A percentile compares a stretch with the other conserved stretches of the same genome.
Conservation (phyloP, 1,284 basidiomycete species). For the Trichosporon sp. region DNA sequence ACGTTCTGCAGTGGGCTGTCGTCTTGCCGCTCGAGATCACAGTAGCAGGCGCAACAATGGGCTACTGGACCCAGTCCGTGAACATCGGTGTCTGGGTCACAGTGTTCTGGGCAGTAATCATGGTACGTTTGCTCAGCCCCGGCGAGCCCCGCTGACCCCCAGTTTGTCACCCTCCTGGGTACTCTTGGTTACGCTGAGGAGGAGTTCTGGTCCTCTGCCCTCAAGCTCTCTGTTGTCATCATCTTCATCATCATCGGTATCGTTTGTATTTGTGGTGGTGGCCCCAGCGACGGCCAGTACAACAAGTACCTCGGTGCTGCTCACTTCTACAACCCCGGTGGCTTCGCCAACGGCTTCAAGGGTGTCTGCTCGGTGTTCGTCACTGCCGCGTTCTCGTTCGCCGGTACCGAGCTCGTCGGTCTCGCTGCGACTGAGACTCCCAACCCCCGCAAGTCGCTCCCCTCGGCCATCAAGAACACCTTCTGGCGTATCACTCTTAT, state of each 20-base stretch:
- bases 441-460: constrained; percentile 35
- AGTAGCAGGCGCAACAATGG: constrained; percentile 44
- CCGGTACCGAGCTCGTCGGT: constrained; percentile 42
- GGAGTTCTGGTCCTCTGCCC: constrained; percentile 48
- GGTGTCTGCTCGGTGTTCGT: constrained; percentile 42
- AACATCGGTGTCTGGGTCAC: constrained; percentile 48
- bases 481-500: constrained; percentile 59
- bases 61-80: constrained; percentile 42
- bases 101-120: constrained; percentile 40
- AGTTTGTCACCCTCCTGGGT: constrained; percentile 29
- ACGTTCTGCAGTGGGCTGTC: constrained; percentile 48
- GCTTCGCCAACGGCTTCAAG: constrained; percentile 51
- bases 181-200: constrained; percentile 46
- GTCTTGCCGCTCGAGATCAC: constrained; percentile 50
- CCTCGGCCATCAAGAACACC: constrained; percentile 22
- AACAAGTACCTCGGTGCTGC: constrained; percentile 32
- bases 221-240: constrained; percentile 48
- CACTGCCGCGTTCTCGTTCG: constrained; percentile 75
- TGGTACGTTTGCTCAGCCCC: constrained; percentile 13
- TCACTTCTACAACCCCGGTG: constrained; percentile 45
- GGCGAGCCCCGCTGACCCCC: neutral
- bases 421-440: constrained; percentile 18
- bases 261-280: constrained; percentile 42
- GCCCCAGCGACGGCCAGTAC: constrained; percentile 37
- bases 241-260: constrained; percentile 47